phyloP scores from a whole-genome alignment of 2,329 filamentous ascomycete species.

The Truncatella angustata region DNA sequence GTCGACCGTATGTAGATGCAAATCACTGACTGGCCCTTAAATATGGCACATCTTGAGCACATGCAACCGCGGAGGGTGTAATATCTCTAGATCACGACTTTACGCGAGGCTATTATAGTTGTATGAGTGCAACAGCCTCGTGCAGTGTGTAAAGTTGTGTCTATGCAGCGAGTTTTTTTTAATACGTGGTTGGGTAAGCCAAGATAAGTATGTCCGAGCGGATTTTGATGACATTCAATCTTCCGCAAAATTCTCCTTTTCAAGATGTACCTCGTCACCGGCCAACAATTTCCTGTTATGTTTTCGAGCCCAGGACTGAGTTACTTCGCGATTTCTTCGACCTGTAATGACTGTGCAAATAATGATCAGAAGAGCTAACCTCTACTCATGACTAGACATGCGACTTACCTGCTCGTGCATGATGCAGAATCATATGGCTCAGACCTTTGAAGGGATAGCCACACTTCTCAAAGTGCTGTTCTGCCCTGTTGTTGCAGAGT shows the following conservation, averaged over 20 bases:
- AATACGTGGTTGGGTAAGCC: no score
- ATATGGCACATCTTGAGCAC: no score
- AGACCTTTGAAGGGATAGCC: conserved; percentile 1
- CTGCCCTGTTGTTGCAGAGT: conserved; percentile 2
- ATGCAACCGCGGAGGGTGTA: no score
- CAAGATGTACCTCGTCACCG: neutral
- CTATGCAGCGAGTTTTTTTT: no score
- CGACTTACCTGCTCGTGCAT: conserved; percentile 11
- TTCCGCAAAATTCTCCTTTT: neutral
- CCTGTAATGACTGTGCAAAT: conserved; percentile 10
- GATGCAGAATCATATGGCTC: conserved; percentile 9
- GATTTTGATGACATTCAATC: neutral
- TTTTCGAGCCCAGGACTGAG: neutral
- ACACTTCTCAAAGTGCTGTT: conserved; percentile 7
- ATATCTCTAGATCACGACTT: no score
- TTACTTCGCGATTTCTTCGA: neutral
- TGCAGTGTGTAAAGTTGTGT: no score
- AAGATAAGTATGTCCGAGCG: no score
- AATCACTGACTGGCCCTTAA: no score
- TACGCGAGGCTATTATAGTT: no score
- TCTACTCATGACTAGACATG: neutral
- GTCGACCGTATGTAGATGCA: no score
- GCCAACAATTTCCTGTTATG: neutral
- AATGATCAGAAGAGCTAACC: conserved; percentile 5
- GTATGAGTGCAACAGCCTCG: no score